Base-by-base conservation (phyloP, 306 rosid species). In the Cucurbita maxima region DNA sequence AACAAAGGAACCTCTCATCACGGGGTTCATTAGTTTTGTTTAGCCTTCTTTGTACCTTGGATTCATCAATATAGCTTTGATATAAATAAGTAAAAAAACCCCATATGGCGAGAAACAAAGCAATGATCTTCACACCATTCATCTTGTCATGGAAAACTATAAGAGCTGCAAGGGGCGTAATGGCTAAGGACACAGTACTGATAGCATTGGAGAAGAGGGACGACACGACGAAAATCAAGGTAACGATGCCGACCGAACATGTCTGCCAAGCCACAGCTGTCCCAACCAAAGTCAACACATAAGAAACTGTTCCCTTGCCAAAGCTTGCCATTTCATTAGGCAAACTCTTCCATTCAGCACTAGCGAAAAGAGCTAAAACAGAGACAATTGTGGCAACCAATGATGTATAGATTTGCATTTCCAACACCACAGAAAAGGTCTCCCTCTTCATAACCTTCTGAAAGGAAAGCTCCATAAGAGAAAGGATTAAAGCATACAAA, bases 131-230 rank as follows among this genome's bases (percentile, higher is more conserved):
- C 8, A 87, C 90, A 3, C 96, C 97, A 71, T 87, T 90, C 96
- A 93, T 88, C 66, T 78, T 81, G 80, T 93, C 98, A 76, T 85
- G 94, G 75, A 93, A 90, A 64, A 86, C 82, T 62, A 93, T 79
- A 72, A 93, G 81, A 50, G 97, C 77, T 53, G 92, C 97, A 54
- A 93, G 79, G 13, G 97, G 98, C 48, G 98, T 93, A 45, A 90
- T 81, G 54, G 97, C 96, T 81, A 93, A 79, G 50, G 98, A 88
- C 56, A 87, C 77, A 4, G 97, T 93, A 70, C 98, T 93, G 36
- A 93, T 93, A 20, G 89, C 97, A 74, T 93, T 93, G 4, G 98
- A 93, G 86, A 87, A 93, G 25, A 93, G 90, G 48, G 98, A 87
- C 63, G 98, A 90, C 25, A 88, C 97, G 60, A 88, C 66, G 60